Percentiles rank a stretch among this genome's conserved stretches.
These are phyloP conservation scores for Astragalus glycyphyllos DNA, from an alignment of 306 rosid species.

Conservation along the genomic window DNA sequence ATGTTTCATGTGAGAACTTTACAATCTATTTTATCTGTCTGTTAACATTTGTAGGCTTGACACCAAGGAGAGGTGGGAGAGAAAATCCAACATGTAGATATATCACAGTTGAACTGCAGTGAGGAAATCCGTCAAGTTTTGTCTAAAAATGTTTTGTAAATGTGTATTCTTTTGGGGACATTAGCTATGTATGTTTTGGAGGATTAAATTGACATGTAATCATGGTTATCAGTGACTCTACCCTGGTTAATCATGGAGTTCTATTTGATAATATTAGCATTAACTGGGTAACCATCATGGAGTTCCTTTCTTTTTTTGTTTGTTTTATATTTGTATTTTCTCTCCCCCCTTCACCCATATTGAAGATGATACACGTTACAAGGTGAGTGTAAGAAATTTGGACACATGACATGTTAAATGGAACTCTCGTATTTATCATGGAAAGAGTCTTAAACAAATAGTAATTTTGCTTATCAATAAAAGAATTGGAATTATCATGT, in stretches of 20 bases:
- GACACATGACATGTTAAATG: not conserved
- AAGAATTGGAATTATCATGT: too few species aligned
- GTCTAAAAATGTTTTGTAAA: slow-evolving; percentile 19
- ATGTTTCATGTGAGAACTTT: not conserved
- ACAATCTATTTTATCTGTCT: slow-evolving; percentile 4
- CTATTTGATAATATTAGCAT: slow-evolving; percentile 12
- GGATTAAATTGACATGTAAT: slow-evolving; percentile 5
- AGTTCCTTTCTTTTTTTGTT: not conserved
- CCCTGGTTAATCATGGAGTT: not conserved
- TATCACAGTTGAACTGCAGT: slow-evolving; percentile 26
- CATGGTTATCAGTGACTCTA: not conserved
- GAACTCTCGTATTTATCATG: too few species aligned
- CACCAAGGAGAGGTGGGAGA: slow-evolving; percentile 86
- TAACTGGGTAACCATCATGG: not conserved
- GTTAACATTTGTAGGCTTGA: slow-evolving; percentile 65
- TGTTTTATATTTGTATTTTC: not conserved
- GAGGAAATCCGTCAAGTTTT: slow-evolving; percentile 3
- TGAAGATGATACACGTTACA: not conserved
- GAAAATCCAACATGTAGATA: slow-evolving; percentile 86
- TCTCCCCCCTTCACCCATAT: not conserved
- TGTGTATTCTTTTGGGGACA: slow-evolving; percentile 10
- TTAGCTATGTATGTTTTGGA: not conserved
- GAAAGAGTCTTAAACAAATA: too few species aligned
- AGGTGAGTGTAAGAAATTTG: slow-evolving; percentile 7
- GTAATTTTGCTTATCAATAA: too few species aligned